Evolutionary conservation across 495 filamentous ascomycete species (phyloP), one percentile per base, ranked within the genome.

Genomic region (Xylaria longipes): DNA sequence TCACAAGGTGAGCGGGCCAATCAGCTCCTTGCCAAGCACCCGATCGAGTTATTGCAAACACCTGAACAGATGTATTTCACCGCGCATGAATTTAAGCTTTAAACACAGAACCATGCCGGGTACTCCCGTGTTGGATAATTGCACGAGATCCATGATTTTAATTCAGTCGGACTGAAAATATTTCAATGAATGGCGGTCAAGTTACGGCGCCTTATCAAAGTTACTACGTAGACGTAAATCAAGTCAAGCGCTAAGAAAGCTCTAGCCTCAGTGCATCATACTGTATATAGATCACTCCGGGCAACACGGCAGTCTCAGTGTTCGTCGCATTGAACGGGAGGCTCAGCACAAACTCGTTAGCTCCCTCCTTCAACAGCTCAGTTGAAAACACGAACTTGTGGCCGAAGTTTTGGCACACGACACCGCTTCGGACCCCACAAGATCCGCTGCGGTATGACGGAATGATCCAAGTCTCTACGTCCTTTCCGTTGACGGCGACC

Each of bases 261-360:
- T 90, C 87, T 27, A 89, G 66, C 46, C 86, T 78, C 72, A 89
- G 72, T 3, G 87, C 86, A 81, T 89, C 86, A 77, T 90, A 89
- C 76, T 90, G 86, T 17, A 89, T 84, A 77, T 89, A 90, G 0
- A 87, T 79, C 1, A 76, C 82, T 58, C 73, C 75, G 0, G 86
- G 84, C 31, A 90, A 67, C 25, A 88, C 70, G 3, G 87, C 87
- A 25, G 83, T 86, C 80, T 89, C 87, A 25, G 80, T 82, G 71
- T 89, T 78, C 14, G 85, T 87, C 45, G 83, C 87, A 71, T 87
- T 86, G 63, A 77, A 80, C 25, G 88, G 87, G 33, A 89, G 72
- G 73, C 83, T 83, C 50, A 89, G 71, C 4, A 86, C 80, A 45
- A 89, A 75, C 46, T 79, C 74, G 75, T 89, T 90, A 29, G 77